Base-by-base conservation (phyloP, 768 basidiomycete genomes). In the Tricholoma furcatifolium region DNA sequence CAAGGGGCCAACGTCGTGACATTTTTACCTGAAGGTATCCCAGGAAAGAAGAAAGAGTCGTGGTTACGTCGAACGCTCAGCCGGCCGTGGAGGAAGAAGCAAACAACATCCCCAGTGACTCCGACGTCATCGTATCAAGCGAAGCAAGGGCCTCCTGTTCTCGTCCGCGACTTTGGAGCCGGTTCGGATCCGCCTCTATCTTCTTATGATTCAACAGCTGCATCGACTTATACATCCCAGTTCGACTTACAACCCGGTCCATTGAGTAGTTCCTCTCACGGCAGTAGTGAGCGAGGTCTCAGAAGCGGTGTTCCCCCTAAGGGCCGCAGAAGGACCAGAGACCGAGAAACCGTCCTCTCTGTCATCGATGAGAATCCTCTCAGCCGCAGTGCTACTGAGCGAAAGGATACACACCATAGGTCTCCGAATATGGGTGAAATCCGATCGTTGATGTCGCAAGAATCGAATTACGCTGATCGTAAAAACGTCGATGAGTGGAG, bases 21-120 rank as follows among this genome's bases (percentile, higher is more conserved):
- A 21, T 51, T 52, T 30, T 51, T 59, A 32, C 59, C 65, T 14
- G 18, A 9, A 58, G 64, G 0, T 38, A 67, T 34, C 24, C 55
- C 62, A 4, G 70, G 68, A 44, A 68, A 70, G 54, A 64, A 68
- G 32, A 68, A 74, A 44, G 67, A 66, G 34, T 71, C 73, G 11
- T 77, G 74, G 75, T 74, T 73, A 46, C 67, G 24, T n/a, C 52
- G 73, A 17, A 68, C 68, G 8, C 62, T 74, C 18, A 73, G 72
- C 47, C 65, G 69, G 18, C 67, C 71, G 4, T 51, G 53, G 50
- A 48, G 57, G 9, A 58, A 51, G 48, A 7, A 49, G 46, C 31
- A 47, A 31, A 39, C 39, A 41, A 43, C n/a, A 21, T 23, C 69
- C 59, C 46, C 17, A 20, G 15, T 10, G 46, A 24, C 21, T 7